Evolutionary conservation across 768 basidiomycete species (phyloP).

Genomic region (Leccinum truebloodii): DNA sequence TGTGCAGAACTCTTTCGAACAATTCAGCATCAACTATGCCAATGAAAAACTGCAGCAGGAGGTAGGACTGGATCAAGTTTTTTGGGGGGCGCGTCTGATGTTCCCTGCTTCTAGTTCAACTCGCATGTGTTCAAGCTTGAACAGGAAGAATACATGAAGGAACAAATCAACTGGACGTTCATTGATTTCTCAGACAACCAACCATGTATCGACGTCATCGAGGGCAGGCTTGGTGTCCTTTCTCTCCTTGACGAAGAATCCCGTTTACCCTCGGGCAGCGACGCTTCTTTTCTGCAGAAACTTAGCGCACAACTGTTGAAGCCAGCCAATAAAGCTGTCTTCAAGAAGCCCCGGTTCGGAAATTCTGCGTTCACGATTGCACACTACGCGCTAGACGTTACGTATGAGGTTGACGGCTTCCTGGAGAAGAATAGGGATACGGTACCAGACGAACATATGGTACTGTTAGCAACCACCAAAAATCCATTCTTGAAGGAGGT

Average conservation of each 20-base stretch:
- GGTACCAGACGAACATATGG: conserved; percentile 97
- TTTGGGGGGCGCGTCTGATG: conserved; percentile 14
- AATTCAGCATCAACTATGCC: conserved; percentile 99
- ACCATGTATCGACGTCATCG: conserved; percentile 97
- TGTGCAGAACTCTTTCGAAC: conserved; percentile 85
- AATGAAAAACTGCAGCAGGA: conserved; percentile 98
- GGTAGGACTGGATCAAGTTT: conserved; percentile 44
- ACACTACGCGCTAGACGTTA: conserved; percentile 97
- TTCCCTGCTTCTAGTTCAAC: conserved; percentile 69
- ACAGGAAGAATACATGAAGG: conserved; percentile 98
- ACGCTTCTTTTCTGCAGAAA: conserved; percentile 91
- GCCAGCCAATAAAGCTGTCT: conserved; percentile 82
- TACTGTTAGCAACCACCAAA: conserved; percentile 79
- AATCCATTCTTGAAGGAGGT: conserved; percentile 96
- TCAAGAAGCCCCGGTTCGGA: conserved; percentile 99
- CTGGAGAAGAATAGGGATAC: conserved; percentile 99
- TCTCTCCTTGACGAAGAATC: conserved; percentile 97
- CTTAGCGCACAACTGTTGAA: conserved; percentile 83
- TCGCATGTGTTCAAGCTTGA: conserved; percentile 99
- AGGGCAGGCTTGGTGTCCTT: conserved; percentile 94
- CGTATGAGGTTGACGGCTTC: conserved; percentile 98
- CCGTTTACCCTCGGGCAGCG: conserved; percentile 90
- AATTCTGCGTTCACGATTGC: conserved; percentile 97
- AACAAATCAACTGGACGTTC: conserved; percentile 99
- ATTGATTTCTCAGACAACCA: conserved; percentile 99